Evolutionary conservation across 176 grass and related monocot genomes (phyloP), one percentile per base, ranked within the genome.

Genomic region (Melocanna baccifera): DNA sequence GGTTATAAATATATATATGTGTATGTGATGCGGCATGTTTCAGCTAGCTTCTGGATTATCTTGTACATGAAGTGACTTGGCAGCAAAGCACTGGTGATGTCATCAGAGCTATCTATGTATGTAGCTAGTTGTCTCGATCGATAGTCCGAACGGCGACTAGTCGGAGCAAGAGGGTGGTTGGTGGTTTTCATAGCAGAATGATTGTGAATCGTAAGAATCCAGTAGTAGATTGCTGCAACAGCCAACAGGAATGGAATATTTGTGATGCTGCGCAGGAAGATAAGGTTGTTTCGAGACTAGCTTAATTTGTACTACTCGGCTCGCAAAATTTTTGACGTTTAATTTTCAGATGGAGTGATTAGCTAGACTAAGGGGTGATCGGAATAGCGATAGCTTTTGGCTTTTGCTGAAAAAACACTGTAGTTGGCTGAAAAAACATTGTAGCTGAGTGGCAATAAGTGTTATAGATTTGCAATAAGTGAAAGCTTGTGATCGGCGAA

Each of bases 1-100:
- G 5, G 22, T 9, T 62, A 22, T 66, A 77, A 42, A 55, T 30
- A 72, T 47, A 1, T 12, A 71, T 71, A 39, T 39, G 19, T 32
- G 1, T 23, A 47, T 72, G 29, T 32, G 26, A 48, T 48, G 25
- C 23, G 52, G 6, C 37, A 47, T 43, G 59, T 8, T 53, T 22
- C 45, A 29, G 61, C n/a, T 84, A 67, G 69, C 58, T 76, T 51
- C 32, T 64, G 62, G 50, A 80, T 89, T 81, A 81, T 89, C 83
- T 85, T 81, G 77, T 55, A 18, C 36, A 11, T 80, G 77, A 86
- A 89, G 88, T 89, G 88, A 89, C 83, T 89, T 89, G 51, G 83
- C 70, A 69, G 88, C 83, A 81, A 89, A 89, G 88, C 71, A 70
- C 87, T 46, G 63, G 63, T 64, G 83, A 85, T 34, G 61, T 46